Base-by-base conservation (phyloP, 2,329 filamentous ascomycete species). In the Sporothrix dimorphospora region DNA sequence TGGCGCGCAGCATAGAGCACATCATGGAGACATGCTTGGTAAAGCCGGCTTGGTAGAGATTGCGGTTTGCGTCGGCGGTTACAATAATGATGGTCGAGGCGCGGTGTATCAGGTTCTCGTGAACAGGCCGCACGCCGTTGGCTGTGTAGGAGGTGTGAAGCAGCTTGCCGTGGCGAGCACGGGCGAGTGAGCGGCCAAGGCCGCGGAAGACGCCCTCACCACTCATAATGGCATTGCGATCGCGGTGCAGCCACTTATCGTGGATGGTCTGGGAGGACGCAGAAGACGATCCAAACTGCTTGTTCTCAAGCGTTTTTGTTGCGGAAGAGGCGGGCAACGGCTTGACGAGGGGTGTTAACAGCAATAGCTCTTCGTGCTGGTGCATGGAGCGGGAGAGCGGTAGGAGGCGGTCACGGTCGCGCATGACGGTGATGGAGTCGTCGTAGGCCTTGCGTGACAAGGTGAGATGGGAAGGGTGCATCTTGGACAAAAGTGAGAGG, bases 1-100 rank as follows among this genome's bases (percentile, higher is more conserved):
- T 88, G 7, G 91, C 89, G 7, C 90, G 89, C 72, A 94, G 87
- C 88, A 94, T 92, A 27, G 92, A 93, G 81, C 94, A 98, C 82
- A 98, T 95, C 91, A 97, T 96, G 14, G 94, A 92, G 9, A 98
- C 93, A 76, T 98, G 95, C 79, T 98, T 98, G 1, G 95, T 95
- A 79, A 98, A 98, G 0, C 94, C 94, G 68, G 94, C 90, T 80
- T 98, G 95, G 78, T 98, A 98, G 16, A 97, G 83, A 78, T 98
- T 98, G 53, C 94, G 88, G 79, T 97, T 97, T 0, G 94, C 94
- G 81, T 98, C 95, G 11, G 95, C 95, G 0, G 95, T 98, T 42
- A 98, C 88, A 68, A 98, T 91, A 74, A 98, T 92, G 74, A 98
- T 94, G 4, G 92, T 93, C 69, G 92, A 93, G 12, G 94, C 94